Base-by-base conservation (phyloP, 2,329 filamentous ascomycete species). In the Aspergillus sp. region DNA sequence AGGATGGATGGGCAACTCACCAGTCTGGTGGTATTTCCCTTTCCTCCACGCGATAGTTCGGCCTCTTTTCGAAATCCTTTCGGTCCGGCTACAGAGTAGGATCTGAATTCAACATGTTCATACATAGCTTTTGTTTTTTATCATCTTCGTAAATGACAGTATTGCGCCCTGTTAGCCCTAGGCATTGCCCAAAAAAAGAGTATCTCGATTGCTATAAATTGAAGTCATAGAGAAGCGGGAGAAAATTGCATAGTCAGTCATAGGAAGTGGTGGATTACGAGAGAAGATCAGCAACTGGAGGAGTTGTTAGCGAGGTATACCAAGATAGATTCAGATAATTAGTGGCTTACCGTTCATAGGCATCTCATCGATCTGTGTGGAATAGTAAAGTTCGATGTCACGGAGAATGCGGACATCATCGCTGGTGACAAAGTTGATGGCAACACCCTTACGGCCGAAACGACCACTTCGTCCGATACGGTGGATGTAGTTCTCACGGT, bases 401-500 rank as follows among this genome's bases (percentile, higher is more conserved):
- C 93, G 83, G 60, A 98, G 78, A 65, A 98, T 98, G 65, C 93
- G 86, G 47, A 98, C 93, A 66, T 98, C 93, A 60, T 98, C 93
- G 63, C 88, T 94, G 3, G 93, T 98, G 54, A 98, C 93, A 64
- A 98, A 98, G 76, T 98, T 98, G 78, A 98, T 98, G 32, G 93
- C 93, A 54, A 98, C 93, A 79, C 93, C 93, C 77, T 98, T 98
- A 61, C 93, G 83, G 60, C 93, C 93, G 61, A 98, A 98, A 56
- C 93, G 83, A 58, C 93, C 93, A 65, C 88, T 93, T 65, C 93
- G 84, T 65, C 93, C 93, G 60, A 98, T 98, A 58, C 93, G 86
- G 76, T 98, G 93, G 69, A 98, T 97, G 71, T 98, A 98, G 75
- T 98, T 98, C 73, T 98, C 93, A 78, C 93, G 90, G 72, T 98